Evolutionary conservation across 345 rosid species (phyloP), one percentile per base, ranked within the genome.

Genomic region (thale cress (Arabidopsis thaliana)): DNA sequence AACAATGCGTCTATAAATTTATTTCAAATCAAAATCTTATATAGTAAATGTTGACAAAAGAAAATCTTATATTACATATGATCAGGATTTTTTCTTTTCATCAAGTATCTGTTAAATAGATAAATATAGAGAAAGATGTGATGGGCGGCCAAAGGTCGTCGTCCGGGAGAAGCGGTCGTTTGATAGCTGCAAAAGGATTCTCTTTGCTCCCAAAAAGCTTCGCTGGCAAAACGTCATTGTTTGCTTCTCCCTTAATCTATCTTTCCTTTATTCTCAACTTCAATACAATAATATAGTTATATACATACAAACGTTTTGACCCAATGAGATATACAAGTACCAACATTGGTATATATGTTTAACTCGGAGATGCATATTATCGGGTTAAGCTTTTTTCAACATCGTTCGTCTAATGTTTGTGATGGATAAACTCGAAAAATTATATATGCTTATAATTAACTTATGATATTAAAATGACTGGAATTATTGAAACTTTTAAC

Each of bases 81-180:
- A 36, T 8, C 48, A 59, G 1, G 7, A 67, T 68, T 68, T 8
- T 28, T 28, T 28, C 32, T 28, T 28, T 28, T 28, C 32, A 28
- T 28, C 32, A 28, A 28, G 32, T 28, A 46, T 42, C 42, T 62
- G n/a, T 52, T 45, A 23, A 30, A 32, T 23, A 14, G 12, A 23
- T 44, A 42, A 13, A 34, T n/a, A 38, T 20, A 33, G 1, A 36
- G 16, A 37, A 22, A 48, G 23, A 25, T 37, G 28, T 48, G 50
- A 61, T 61, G 75, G 80, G 64, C 71, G 65, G 71, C 75, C 80
- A 62, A 62, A 59, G 56, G 69, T 75, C 36, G 20, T 75, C 72
- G 56, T 68, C 80, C 71, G 71, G 75, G 65, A 69, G 80, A 69
- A 76, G 50, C 16, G 80, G 75, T 76, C 75, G 70, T 69, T 36